Base-by-base conservation (phyloP, 768 basidiomycete species). In the Gyrodon lividus region DNA sequence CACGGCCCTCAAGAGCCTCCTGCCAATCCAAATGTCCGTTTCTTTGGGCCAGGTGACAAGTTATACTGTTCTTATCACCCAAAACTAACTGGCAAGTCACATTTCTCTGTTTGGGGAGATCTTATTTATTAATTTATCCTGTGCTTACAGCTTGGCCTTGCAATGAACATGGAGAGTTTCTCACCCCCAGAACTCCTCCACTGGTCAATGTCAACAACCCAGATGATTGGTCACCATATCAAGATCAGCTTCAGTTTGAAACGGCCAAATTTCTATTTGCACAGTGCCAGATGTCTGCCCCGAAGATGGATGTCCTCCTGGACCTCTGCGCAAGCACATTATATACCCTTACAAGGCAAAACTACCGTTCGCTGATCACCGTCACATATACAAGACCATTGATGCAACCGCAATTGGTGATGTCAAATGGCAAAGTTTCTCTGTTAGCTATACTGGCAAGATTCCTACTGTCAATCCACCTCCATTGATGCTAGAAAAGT, bases 401-500 rank as follows among this genome's bases (percentile, higher is more conserved):
- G 65, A 72, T 44, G 23, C 50, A 0, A 67, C 59, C 1, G 17
- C 43, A 12, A 43, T 60, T 26, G 66, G 71, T 13, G 65, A 65
- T 37, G 50, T 62, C 5, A 58, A 60, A 0, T 72, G 71, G 72
- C 24, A 70, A 24, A 57, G 52, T 12, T 62, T 69, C 26, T 47
- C 49, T 0, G 45, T 53, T 3, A 6, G 17, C 6, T 67, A 66
- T 51, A 43, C 44, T 24, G 56, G 67, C 19, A 43, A 57, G 5
- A 16, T 46, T 6, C 54, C 53, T 0, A 45, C 56, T 1, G 30
- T 49, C 3, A 54, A 59, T 8, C 28, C 42, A 9, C 63, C 66
- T 2, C 26, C 50, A 13, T 71, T 67, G 69, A 71, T 65, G 61
- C 38, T 37, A 0, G 46, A 59, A 14, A 52, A 48, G 1, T 70